These are phyloP conservation scores for Vigna nakashimae DNA, from an alignment of 306 rosid species.

Conservation along the genomic window DNA sequence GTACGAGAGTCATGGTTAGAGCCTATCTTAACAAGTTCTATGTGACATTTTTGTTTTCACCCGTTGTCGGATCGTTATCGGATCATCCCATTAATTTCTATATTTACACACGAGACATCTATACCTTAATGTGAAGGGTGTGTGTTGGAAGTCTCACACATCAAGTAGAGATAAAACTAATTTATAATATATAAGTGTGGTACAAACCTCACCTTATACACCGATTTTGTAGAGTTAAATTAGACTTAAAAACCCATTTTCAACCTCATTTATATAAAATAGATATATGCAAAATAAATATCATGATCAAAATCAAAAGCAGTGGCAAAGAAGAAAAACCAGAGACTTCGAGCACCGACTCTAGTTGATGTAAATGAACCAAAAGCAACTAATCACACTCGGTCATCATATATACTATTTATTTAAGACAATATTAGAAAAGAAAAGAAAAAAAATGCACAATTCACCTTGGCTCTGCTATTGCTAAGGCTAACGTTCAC, in stretches of 20 bases:
- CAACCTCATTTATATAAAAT: not conserved
- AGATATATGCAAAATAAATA: slow-evolving; percentile 19
- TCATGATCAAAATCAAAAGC: slow-evolving; percentile 35
- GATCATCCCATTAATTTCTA: too few relatives aligned
- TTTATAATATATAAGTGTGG: not conserved
- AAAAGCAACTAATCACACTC: not conserved
- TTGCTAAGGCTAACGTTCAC: slow-evolving; percentile 20
- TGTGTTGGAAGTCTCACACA: too few relatives aligned
- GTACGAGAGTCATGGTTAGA: too few relatives aligned
- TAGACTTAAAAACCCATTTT: too few relatives aligned
- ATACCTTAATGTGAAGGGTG: too few relatives aligned
- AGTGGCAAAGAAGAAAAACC: not conserved
- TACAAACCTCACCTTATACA: too few relatives aligned
- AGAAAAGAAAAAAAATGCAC: not conserved
- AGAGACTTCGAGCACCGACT: not conserved
- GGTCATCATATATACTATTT: slow-evolving; percentile 1
- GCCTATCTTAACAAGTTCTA: too few relatives aligned
- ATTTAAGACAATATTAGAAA: not conserved
- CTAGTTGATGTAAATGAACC: not conserved
- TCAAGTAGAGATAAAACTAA: too few relatives aligned
- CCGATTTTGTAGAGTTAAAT: too few relatives aligned
- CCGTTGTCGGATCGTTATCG: too few relatives aligned
- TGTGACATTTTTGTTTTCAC: too few relatives aligned
- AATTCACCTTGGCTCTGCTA: slow-evolving; percentile 16
- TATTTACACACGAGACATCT: rapidly evolving